Conservation (phyloP, 2,329 filamentous ascomycete species). For the Alternaria sp. region DNA sequence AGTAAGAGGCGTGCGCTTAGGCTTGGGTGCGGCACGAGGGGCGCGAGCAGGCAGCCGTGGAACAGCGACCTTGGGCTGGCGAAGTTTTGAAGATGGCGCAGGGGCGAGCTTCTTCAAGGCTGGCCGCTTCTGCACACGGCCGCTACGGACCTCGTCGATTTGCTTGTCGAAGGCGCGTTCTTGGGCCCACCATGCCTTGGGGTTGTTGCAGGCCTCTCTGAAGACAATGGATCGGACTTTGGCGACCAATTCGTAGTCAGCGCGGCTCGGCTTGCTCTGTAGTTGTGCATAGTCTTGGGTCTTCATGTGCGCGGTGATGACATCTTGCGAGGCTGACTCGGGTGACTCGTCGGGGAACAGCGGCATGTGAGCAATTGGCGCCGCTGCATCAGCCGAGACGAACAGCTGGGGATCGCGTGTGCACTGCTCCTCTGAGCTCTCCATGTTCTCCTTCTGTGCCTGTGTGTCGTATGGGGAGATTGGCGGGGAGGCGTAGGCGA, state of each 20-base stretch:
- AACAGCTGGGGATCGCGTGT: slow-evolving; percentile 47
- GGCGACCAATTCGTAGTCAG: slow-evolving; percentile 46
- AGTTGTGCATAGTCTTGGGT: slow-evolving; percentile 37
- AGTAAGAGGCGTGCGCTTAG: slow-evolving; percentile 44
- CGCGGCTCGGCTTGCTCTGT: slow-evolving; percentile 40
- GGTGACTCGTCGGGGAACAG: slow-evolving; percentile 43
- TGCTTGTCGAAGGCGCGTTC: slow-evolving; percentile 61
- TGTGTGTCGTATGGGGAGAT: slow-evolving; percentile 48
- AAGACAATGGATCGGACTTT: slow-evolving; percentile 44
- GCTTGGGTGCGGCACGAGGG: slow-evolving; percentile 42
- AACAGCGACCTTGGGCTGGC: slow-evolving; percentile 43
- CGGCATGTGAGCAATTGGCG: slow-evolving; percentile 41
- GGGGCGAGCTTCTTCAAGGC: slow-evolving; percentile 47
- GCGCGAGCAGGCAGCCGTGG: slow-evolving; percentile 40
- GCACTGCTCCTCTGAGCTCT: slow-evolving; percentile 33
- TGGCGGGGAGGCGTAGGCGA: slow-evolving; percentile 48
- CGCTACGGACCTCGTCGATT: slow-evolving; percentile 23
- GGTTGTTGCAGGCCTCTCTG: slow-evolving; percentile 49
- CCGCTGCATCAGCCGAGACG: slow-evolving; percentile 32
- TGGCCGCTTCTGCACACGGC: slow-evolving; percentile 49
- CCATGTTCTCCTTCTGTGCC: slow-evolving; percentile 47
- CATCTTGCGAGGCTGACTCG: slow-evolving; percentile 28
- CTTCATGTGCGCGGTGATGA: slow-evolving; percentile 46
- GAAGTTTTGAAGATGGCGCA: slow-evolving; percentile 40
- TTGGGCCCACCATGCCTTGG: slow-evolving; percentile 42